Conservation (phyloP, 1,139 yeast genomes). For the Debaryomyces robertsiae region DNA sequence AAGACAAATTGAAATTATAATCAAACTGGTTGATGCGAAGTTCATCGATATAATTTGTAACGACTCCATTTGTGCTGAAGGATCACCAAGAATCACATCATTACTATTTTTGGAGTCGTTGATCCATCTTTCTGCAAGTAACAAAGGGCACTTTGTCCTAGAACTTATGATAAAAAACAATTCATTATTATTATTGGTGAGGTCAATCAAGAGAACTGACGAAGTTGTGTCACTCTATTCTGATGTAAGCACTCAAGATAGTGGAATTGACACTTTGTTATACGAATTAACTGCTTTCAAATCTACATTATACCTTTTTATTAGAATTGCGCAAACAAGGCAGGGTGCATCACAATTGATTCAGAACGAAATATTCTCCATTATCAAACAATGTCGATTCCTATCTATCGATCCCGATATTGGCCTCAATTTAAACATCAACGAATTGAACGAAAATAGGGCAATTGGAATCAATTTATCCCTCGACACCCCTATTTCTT, state of each 20-base stretch:
- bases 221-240: constrained; percentile 47
- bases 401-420: constrained; percentile 77
- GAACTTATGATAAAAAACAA: constrained; percentile 66
- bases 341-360: constrained; percentile 75
- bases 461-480: constrained; percentile 44
- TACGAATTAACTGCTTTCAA: constrained; percentile 80
- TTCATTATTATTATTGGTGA: constrained; percentile 62
- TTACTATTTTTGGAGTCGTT: constrained; percentile 71
- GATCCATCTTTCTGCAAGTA: constrained; percentile 56
- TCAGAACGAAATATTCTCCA: constrained; percentile 70
- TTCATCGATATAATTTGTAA: constrained; percentile 67
- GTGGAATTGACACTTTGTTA: constrained; percentile 52
- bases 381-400: constrained; percentile 59
- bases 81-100: constrained; percentile 75
- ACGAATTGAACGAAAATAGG: constrained; percentile 26
- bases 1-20: constrained; percentile 50
- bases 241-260: constrained; percentile 20
- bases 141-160: constrained; percentile 55
- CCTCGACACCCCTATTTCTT: constrained; percentile 53
- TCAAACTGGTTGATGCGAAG: constrained; percentile 62
- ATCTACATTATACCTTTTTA: constrained; percentile 66
- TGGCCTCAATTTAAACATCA: constrained; percentile 54
- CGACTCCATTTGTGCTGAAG: constrained; percentile 82
- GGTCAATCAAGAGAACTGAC: constrained; percentile 71
- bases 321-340: constrained; percentile 75